These are phyloP conservation scores for Ramaria sp. DNA, from an alignment of 768 basidiomycete species.

Conservation along the genomic window DNA sequence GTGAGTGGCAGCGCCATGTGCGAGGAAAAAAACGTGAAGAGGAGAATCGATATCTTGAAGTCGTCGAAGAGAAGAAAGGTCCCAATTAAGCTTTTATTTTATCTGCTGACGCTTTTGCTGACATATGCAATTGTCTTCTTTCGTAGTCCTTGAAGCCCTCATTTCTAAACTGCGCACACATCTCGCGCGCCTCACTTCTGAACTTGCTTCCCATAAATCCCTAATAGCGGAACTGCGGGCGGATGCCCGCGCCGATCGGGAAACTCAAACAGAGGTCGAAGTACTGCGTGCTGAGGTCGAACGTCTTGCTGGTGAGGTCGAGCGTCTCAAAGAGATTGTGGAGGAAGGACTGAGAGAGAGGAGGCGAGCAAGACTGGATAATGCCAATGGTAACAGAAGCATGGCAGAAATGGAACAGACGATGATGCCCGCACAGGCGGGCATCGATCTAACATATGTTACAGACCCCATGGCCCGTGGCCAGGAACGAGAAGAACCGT, in stretches of 20 bases:
- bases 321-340: constrained; percentile 75
- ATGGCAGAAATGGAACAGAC: constrained; percentile 12
- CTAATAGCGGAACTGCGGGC: constrained; percentile 22
- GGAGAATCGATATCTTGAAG: constrained; percentile 51
- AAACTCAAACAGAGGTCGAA: constrained; percentile 57
- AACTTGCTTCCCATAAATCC: constrained; percentile 39
- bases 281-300: constrained; percentile 68
- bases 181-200: constrained; percentile 64
- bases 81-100: no score
- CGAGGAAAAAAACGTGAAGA: constrained; percentile 29
- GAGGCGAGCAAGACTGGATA: constrained; percentile 37
- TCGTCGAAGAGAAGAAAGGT: constrained; percentile 88
- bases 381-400: not conserved
- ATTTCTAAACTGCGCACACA: constrained; percentile 65
- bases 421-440: constrained; percentile 16
- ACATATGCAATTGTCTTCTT: constrained; percentile 11
- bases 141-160: constrained; percentile 70
- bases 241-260: constrained; percentile 44
- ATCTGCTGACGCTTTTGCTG: not conserved
- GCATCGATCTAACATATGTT: constrained; percentile 6
- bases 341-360: constrained; percentile 78
- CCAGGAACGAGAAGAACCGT: constrained; percentile 10
- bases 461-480: not conserved
- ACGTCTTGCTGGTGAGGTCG: constrained; percentile 73
- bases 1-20: constrained; percentile 22